These are phyloP conservation scores for Quercus bicolor DNA, from an alignment of 306 rosid genomes.

Conservation along the genomic window DNA sequence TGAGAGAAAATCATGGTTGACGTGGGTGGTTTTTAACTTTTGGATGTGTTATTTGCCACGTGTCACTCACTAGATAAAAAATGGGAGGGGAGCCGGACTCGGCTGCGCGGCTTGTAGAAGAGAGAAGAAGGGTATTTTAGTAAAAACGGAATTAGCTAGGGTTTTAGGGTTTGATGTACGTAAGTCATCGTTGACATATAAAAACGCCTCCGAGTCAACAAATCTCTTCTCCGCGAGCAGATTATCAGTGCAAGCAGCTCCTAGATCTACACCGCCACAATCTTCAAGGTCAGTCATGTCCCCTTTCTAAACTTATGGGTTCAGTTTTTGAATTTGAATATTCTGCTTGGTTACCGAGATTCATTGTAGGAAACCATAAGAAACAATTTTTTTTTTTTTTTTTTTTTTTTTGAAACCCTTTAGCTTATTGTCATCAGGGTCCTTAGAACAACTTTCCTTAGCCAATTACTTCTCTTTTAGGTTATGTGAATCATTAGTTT, in stretches of 20 bases:
- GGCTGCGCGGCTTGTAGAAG: not conserved
- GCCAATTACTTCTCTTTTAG: not conserved
- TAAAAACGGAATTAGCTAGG: not conserved
- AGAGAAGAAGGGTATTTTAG: not conserved
- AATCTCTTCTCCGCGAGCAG: not conserved
- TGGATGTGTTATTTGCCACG: too few species aligned
- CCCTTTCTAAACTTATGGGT: not conserved
- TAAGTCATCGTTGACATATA: not conserved
- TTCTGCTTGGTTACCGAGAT: not conserved
- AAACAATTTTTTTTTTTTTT: too few species aligned
- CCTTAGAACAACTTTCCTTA: not conserved
- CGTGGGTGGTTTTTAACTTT: too few species aligned
- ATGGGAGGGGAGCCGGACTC: too few species aligned
- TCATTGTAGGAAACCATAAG: not conserved
- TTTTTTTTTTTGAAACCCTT: not conserved
- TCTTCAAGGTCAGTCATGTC: not conserved
- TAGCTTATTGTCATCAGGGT: not conserved
- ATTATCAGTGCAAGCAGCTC: not conserved
- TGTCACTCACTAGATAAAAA: too few species aligned
- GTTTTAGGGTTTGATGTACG: not conserved
- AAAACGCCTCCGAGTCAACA: not conserved
- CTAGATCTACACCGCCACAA: not conserved
- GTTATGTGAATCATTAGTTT: too few species aligned
- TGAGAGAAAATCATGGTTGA: too few species aligned
- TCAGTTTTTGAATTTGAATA: not conserved